phyloP scores from a whole-genome alignment of 140 eudicot genomes.

The Senecio squalidus region DNA sequence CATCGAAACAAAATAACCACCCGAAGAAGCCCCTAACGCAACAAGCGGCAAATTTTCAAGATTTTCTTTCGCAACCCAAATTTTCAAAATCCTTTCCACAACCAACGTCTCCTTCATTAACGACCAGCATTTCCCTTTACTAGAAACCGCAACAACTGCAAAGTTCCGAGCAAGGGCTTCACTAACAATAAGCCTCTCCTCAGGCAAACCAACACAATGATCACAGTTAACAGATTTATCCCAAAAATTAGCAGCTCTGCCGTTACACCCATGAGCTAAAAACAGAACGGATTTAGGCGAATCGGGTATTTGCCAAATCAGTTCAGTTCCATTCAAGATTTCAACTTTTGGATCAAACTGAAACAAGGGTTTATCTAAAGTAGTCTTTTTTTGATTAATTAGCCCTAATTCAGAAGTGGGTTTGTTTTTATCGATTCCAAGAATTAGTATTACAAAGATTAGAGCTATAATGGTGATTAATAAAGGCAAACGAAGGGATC shows the following conservation, averaged over 20 bases:
- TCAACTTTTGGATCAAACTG: constrained; percentile 50
- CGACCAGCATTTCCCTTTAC: constrained; percentile 77
- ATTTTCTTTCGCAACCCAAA: constrained; percentile 53
- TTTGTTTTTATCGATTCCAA: constrained; percentile 31
- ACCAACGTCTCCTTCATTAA: constrained; percentile 44
- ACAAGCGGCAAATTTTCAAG: constrained; percentile 60
- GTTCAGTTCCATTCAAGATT: constrained; percentile 39
- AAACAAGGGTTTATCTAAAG: constrained; percentile 29
- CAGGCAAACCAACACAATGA: constrained; percentile 83
- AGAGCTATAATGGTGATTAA: constrained; percentile 31
- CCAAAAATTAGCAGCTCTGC: constrained; percentile 83
- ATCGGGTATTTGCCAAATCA: constrained; percentile 79
- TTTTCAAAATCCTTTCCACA: constrained; percentile 36
- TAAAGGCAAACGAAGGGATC: constrained; percentile 28
- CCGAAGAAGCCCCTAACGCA: constrained; percentile 94
- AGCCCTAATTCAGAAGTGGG: constrained; percentile 22
- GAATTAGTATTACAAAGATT: constrained; percentile 24
- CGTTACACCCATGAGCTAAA: constrained; percentile 87
- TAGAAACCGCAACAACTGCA: constrained; percentile 68
- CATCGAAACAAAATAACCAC: constrained; percentile 87
- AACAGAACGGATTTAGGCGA: constrained; percentile 74
- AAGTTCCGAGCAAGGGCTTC: constrained; percentile 62
- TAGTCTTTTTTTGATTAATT: constrained; percentile 13
- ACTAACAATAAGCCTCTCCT: constrained; percentile 66
- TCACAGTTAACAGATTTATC: constrained; percentile 55